Evolutionary conservation across 1,284 basidiomycete species (phyloP), one percentile per base, ranked within the genome.

Genomic region (Cutaneotrichosporon sp.): DNA sequence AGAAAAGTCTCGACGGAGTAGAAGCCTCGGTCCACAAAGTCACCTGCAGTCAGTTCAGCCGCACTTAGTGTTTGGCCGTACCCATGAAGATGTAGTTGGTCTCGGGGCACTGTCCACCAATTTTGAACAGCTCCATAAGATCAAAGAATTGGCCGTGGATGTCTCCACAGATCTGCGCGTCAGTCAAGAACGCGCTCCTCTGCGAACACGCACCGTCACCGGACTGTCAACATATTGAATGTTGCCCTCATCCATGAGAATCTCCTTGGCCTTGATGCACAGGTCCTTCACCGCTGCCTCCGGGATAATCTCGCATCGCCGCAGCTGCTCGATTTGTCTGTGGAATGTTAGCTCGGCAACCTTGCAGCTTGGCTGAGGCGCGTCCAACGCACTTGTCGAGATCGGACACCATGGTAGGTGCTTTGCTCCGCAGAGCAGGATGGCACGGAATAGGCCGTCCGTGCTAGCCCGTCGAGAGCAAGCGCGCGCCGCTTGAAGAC

Each of bases 61-160:
- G 13, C 15, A 30, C 21, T n/a, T 30, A 7, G 26, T 30, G 10
- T n/a, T 18, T 18, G 41, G 26, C 77, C 85, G 67, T 58, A 92
- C 91, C 93, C 88, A 98, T 94, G 80, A 98, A 98, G 53, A 98
- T 85, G 75, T 98, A 98, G 72, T 91, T 94, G 9, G 94, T 97
- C 33, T 91, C 86, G 49, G 94, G 94, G 75, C 92, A 97, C 67
- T 85, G 85, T 13, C 94, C 93, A 22, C 94, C 96, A 34, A 96
- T 85, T 71, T 87, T 87, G 81, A 98, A 97, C 47, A 97, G 81
- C 77, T 98, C 92, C 83, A 97, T 86, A 61, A 98, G 81, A 74
- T 98, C 94, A 74, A 88, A 96, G 74, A 98, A 98, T 72, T 98
- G 94, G 12, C 94, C 94, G 69, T 98, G 94, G 50, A 98, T 98